Evolutionary conservation across 257 asterid species (phyloP).

Genomic region (Penstemon barbatus): DNA sequence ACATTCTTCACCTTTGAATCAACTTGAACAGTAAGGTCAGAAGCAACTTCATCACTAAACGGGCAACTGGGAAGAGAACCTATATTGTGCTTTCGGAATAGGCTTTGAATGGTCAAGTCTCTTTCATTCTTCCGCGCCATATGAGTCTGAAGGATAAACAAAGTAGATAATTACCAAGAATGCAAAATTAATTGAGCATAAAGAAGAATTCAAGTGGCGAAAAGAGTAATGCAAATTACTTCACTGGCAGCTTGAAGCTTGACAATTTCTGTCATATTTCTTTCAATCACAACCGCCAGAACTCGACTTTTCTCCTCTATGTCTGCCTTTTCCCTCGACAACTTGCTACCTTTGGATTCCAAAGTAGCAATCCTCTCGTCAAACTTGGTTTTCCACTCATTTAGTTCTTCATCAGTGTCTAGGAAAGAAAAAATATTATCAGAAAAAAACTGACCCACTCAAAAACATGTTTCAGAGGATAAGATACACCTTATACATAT

Average conservation of each 20-base stretch:
- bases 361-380: constrained; percentile 67
- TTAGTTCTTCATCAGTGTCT: constrained; percentile 96
- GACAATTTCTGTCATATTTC: constrained; percentile 55
- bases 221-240: constrained; percentile 41
- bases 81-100: constrained; percentile 65
- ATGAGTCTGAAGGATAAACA: constrained; percentile 52
- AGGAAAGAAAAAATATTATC: constrained; percentile 19
- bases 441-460: constrained; percentile 21
- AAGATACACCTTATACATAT: constrained; percentile 20
- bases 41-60: constrained; percentile 70
- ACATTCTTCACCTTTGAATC: constrained; percentile 55
- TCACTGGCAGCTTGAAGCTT: constrained; percentile 72
- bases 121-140: constrained; percentile 69
- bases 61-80: constrained; percentile 66
- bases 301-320: constrained; percentile 46
- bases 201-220: constrained; percentile 26
- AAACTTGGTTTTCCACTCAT: constrained; percentile 89
- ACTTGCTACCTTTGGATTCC: constrained; percentile 57
- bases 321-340: constrained; percentile 70
- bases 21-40: constrained; percentile 62
- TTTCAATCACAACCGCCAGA: constrained; percentile 39
- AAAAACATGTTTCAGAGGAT: constrained; percentile 5
- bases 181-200: constrained; percentile 23
- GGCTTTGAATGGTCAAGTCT: constrained; percentile 51
- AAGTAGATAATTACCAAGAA: constrained; percentile 25